Conservation (phyloP, 768 basidiomycete species). For the Mycena filopes region DNA sequence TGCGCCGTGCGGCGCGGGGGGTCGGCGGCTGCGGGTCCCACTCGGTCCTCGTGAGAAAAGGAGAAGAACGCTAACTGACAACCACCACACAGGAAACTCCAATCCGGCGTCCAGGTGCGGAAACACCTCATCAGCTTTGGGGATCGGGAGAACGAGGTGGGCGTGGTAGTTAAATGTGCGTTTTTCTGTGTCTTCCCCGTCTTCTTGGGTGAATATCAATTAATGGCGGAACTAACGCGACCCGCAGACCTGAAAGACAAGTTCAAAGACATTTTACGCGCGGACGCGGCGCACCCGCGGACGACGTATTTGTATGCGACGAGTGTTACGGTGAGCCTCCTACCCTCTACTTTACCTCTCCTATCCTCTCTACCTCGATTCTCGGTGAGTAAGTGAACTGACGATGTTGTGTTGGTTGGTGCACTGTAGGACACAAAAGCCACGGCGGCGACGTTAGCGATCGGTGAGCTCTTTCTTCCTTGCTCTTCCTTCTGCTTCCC, state of each 20-base stretch:
- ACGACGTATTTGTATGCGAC: constrained; percentile 34
- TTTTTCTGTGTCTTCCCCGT: no score
- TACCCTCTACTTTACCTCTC: background rate
- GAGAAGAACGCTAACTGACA: no score
- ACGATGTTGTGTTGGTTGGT: no score
- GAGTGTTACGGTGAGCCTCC: constrained; percentile 31
- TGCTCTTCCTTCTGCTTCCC: background rate
- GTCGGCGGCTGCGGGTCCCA: no score
- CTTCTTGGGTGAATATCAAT: background rate
- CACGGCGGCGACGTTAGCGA: constrained; percentile 33
- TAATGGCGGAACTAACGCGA: background rate
- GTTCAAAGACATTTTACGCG: constrained; percentile 32
- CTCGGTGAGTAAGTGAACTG: no score
- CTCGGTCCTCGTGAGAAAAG: no score
- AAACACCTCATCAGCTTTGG: constrained; percentile 52
- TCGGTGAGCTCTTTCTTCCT: constrained; percentile 6
- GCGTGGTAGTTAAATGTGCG: constrained; percentile 56
- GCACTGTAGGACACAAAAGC: constrained; percentile 36
- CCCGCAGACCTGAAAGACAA: constrained; percentile 34
- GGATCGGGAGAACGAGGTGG: constrained; percentile 52
- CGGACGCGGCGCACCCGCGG: constrained; percentile 19
- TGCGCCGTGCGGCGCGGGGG: no score
- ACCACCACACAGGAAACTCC: constrained; percentile 39
- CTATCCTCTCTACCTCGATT: background rate
- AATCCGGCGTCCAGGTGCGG: constrained; percentile 54